Conservation (phyloP, 2,329 filamentous ascomycete species). For the Pestalotiopsis sp. region DNA sequence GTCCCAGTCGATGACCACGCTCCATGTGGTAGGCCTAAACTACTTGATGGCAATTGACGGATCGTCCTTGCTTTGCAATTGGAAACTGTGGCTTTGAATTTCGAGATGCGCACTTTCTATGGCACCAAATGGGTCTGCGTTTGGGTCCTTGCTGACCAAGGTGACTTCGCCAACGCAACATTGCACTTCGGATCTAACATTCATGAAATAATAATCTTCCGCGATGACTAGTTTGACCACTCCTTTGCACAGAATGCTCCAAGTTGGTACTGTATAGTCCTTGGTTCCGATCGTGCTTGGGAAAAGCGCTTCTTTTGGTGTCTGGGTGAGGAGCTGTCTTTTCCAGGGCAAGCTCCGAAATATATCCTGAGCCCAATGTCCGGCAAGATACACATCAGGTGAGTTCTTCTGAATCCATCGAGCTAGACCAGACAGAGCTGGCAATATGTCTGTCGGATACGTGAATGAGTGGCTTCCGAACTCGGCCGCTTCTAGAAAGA, state of each 20-base stretch:
- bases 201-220: rapidly evolving
- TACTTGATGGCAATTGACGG: not conserved
- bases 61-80: not conserved
- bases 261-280: not conserved
- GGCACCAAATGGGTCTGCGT: not conserved
- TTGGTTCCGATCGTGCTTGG: not conserved
- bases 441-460: not conserved
- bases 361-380: not conserved
- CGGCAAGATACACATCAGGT: not conserved
- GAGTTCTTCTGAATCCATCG: not conserved
- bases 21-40: not conserved
- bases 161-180: not conserved
- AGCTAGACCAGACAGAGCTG: not conserved
- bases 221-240: not conserved
- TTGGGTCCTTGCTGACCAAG: not conserved
- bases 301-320: not conserved
- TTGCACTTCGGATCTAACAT: not conserved
- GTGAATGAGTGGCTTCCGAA: not conserved
- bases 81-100: not conserved
- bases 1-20: not conserved
- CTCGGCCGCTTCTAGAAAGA: no score
- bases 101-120: not conserved
- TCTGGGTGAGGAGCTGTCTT: not conserved
- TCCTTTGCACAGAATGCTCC: not conserved
- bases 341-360: not conserved